A percentile compares a stretch with the other conserved stretches of the same genome.
phyloP scores from a whole-genome alignment of 2,329 filamentous ascomycete genomes.

The Cladobotryum mycophilum region DNA sequence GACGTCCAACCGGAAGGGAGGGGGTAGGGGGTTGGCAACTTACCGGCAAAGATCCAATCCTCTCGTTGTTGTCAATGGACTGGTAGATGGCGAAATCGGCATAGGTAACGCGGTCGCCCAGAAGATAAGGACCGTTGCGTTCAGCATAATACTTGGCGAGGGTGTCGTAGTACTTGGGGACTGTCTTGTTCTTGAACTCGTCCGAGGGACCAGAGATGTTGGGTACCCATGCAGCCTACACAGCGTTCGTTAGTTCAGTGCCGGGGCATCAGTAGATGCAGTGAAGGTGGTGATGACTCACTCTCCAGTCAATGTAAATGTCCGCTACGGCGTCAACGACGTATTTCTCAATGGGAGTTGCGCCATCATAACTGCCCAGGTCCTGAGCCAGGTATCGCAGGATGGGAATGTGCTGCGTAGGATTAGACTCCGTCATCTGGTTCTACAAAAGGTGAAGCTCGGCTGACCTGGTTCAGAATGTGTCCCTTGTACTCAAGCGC shows the following conservation, averaged over 20 bases:
- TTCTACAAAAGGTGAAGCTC: conserved; percentile 10
- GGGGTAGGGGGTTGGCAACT: conserved; percentile 16
- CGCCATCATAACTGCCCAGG: conserved; percentile 30
- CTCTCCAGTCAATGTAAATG: conserved; percentile 34
- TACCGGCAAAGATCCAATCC: conserved; percentile 28
- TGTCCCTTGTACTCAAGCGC: conserved; percentile 29
- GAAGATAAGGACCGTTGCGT: conserved; percentile 16
- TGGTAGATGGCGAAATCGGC: conserved; percentile 34
- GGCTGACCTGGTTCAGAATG: conserved; percentile 16
- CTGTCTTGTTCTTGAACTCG: conserved; percentile 25
- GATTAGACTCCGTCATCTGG: conserved; percentile 10
- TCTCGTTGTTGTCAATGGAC: conserved; percentile 31
- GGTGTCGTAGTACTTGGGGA: conserved; percentile 19
- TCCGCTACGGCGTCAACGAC: conserved; percentile 31
- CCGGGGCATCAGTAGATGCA: background rate
- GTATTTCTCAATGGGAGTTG: conserved; percentile 30
- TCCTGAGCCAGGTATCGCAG: conserved; percentile 31
- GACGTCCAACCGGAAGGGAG: background rate
- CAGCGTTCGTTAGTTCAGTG: too few species aligned
- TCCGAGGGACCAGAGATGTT: conserved; percentile 20
- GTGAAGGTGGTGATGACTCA: conserved; percentile 16
- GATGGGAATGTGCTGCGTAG: conserved; percentile 19
- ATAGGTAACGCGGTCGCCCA: conserved; percentile 31
- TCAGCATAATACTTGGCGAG: background rate
- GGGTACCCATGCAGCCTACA: conserved; percentile 19